Percentiles rank a stretch among this genome's conserved stretches.
phyloP scores from a whole-genome alignment of 2,329 filamentous ascomycete species.

The Claviceps quebecensis region DNA sequence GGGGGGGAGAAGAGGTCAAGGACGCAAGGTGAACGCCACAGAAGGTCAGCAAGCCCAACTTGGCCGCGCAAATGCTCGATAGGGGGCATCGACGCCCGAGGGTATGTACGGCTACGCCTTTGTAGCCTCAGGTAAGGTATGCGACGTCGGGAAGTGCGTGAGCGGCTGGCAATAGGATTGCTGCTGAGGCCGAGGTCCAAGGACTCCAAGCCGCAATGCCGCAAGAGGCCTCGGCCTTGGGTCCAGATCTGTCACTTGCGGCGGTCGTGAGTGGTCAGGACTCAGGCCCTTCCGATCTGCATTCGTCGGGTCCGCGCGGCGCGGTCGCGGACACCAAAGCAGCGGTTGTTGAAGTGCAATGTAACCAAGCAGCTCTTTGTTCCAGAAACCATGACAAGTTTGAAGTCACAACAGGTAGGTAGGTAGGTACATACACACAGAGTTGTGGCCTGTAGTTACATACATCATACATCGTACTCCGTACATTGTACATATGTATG shows the following conservation, averaged over 20 bases:
- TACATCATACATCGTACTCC: no score
- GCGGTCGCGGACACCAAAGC: no score
- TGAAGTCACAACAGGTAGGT: no score
- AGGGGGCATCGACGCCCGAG: conserved; percentile 6
- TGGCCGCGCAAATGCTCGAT: conserved; percentile 5
- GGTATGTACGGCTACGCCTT: neutral
- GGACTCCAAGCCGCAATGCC: conserved; percentile 6
- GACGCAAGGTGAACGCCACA: neutral
- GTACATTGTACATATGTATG: no score
- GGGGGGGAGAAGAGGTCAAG: neutral
- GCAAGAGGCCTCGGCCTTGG: neutral
- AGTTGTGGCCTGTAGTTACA: no score
- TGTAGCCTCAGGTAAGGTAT: neutral
- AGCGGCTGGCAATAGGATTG: neutral
- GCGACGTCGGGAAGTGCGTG: neutral
- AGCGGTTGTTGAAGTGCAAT: neutral
- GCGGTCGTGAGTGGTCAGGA: neutral
- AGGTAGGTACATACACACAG: no score
- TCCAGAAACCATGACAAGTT: no score
- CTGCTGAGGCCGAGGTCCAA: conserved; percentile 8
- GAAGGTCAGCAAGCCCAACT: neutral
- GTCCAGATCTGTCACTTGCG: conserved; percentile 6
- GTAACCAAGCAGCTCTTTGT: neutral
- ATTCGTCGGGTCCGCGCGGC: neutral
- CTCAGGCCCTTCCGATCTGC: neutral